Percentiles rank a stretch among this genome's conserved stretches.
phyloP scores from a whole-genome alignment of 306 rosid genomes.

The Boehmeria nivea region DNA sequence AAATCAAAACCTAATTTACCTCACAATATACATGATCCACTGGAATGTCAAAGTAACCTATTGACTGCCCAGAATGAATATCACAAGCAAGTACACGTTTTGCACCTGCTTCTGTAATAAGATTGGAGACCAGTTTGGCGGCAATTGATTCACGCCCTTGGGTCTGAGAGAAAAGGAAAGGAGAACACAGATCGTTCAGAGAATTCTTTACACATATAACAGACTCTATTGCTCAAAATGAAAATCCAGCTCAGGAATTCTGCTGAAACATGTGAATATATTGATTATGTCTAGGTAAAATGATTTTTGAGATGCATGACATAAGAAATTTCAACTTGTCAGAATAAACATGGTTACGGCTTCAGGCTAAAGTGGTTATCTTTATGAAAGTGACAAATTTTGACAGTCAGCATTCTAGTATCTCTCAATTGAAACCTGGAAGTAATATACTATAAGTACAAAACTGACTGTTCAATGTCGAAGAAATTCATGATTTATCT shows the following conservation, averaged over 20 bases:
- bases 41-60: slow-evolving; percentile 98
- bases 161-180: slow-evolving; percentile 33
- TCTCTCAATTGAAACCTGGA: too few relatives aligned
- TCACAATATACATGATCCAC: slow-evolving; percentile 94
- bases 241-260: not conserved
- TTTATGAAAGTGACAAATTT: too few relatives aligned
- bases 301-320: too few relatives aligned
- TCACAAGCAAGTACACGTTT: slow-evolving; percentile 97
- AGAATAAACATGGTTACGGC: too few relatives aligned
- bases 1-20: slow-evolving; percentile 35
- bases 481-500: not conserved
- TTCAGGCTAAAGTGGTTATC: too few relatives aligned
- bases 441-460: not conserved
- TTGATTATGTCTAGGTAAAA: too few relatives aligned
- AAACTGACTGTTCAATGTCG: not conserved
- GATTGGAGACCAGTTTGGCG: slow-evolving; percentile 91
- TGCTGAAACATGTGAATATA: slow-evolving; percentile 7
- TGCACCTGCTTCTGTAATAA: slow-evolving; percentile 95
- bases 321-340: too few relatives aligned
- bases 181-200: not conserved
- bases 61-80: slow-evolving; percentile 97
- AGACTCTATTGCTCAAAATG: slow-evolving; percentile 1
- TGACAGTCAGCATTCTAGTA: too few relatives aligned
- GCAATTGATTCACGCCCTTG: slow-evolving; percentile 99
- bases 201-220: not conserved